Base-by-base conservation (phyloP, 2,329 filamentous ascomycete genomes). In the Pseudogymnoascus sp. region DNA sequence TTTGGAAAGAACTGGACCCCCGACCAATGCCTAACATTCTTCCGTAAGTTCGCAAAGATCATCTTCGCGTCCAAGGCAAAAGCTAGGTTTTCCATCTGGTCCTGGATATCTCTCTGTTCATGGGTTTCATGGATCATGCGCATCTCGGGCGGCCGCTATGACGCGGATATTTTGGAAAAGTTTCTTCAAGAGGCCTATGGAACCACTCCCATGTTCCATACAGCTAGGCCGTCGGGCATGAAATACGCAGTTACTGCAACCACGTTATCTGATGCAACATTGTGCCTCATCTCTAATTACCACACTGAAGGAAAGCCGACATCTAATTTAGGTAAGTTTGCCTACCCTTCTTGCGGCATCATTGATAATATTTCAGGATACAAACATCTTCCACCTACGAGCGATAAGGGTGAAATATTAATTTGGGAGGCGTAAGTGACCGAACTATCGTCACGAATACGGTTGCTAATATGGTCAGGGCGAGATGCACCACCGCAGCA, bases 341-440 rank as follows among this genome's bases (percentile, higher is more conserved):
- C 28, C 28, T 31, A 31, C 28, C 6, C 28, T 31, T 31, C 6
- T 31, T 31, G 6, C 28, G 8, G 6, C 28, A 31, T 31, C 28
- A 31, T 31, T 31, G 28, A 31, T 31, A 31, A 31, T 31, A 8
- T 31, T 31, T 31, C 6, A 31, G 28, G 28, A 31, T 31, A 31
- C 28, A 31, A 31, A 31, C 28, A 31, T 31, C 28, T 31, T 31
- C 5, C 28, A 7, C 28, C 28, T 31, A 31, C 28, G 66, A 40
- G 66, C 18, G 38, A 61, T n/a, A 60, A 63, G n/a, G 64, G 67
- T 35, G 64, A 69, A 38, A 61, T 66, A 33, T 62, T 65, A 28
- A 50, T 68, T 23, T 70, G 66, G 67, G 67, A 69, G 66, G 67
- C 65, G 67, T 70, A 65, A 61, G 67, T 66, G 12, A 44, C n/a